A percentile compares a stretch with the other conserved stretches of the same genome.
phyloP scores from a whole-genome alignment of 805 yeast species.

The Ogataea wickerhamii region DNA sequence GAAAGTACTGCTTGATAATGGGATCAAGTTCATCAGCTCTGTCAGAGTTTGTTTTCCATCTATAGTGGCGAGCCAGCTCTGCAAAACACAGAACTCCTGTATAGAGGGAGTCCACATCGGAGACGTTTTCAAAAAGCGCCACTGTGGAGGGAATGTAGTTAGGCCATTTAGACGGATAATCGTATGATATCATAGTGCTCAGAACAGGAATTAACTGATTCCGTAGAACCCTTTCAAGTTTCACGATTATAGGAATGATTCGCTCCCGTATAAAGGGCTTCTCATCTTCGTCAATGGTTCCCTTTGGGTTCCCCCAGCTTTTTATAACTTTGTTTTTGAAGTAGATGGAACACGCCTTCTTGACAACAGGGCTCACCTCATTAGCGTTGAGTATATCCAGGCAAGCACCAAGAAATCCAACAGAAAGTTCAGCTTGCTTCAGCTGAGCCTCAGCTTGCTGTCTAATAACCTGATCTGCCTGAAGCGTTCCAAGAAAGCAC shows the following conservation, averaged over 20 bases:
- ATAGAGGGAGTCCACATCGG: conserved; percentile 41
- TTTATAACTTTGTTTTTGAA: conserved; percentile 72
- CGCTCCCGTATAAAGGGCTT: conserved; percentile 69
- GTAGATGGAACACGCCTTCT: conserved; percentile 80
- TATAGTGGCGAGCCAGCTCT: conserved; percentile 69
- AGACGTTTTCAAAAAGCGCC: conserved; percentile 40
- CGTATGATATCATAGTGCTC: conserved; percentile 44
- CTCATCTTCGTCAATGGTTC: conserved; percentile 61
- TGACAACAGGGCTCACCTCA: conserved; percentile 52
- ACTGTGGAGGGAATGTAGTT: conserved; percentile 47
- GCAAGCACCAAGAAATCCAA: conserved; percentile 82
- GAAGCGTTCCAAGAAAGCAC: conserved; percentile 77
- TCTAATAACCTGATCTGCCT: conserved; percentile 58
- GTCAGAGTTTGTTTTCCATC: conserved; percentile 67
- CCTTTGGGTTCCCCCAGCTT: conserved; percentile 50
- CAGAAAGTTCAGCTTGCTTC: conserved; percentile 48
- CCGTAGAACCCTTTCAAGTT: conserved; percentile 40
- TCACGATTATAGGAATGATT: conserved; percentile 59
- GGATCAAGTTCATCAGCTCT: conserved; percentile 53
- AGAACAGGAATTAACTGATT: conserved; percentile 52
- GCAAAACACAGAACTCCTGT: conserved; percentile 75
- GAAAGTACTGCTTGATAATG: conserved; percentile 61
- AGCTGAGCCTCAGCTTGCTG: conserved; percentile 68
- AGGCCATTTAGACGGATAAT: conserved; percentile 49
- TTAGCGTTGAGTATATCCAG: conserved; percentile 63